These are phyloP conservation scores for Rehmannia glutinosa DNA, from an alignment of 257 asterid genomes.

Conservation along the genomic window DNA sequence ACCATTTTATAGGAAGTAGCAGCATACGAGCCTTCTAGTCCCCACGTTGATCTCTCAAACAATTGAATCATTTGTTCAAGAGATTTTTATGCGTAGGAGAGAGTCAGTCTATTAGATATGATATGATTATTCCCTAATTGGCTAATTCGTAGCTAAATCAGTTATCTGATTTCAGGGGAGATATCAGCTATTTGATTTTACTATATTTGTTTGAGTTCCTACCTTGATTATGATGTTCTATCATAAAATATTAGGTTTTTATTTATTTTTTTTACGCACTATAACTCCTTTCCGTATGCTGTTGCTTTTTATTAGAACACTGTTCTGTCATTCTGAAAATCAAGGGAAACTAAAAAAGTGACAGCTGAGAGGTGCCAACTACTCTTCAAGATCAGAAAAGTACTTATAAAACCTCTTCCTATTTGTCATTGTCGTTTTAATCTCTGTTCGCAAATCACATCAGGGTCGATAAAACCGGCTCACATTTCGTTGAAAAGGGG, in stretches of 20 bases:
- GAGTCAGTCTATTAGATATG: slow-evolving; percentile 40
- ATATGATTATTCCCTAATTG: neutral
- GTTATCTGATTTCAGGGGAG: slow-evolving; percentile 23
- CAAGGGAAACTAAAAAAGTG: neutral
- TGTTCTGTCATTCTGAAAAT: too few relatives aligned
- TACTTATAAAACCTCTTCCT: neutral
- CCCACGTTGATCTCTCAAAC: slow-evolving; percentile 35
- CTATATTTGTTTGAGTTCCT: neutral
- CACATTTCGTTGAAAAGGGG: too few relatives aligned
- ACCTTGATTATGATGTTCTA: neutral
- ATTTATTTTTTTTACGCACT: neutral
- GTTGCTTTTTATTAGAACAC: neutral
- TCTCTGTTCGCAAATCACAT: neutral
- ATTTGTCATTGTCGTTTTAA: neutral
- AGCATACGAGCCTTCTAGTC: slow-evolving; percentile 30
- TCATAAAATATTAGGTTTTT: neutral
- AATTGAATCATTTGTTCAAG: slow-evolving; percentile 29
- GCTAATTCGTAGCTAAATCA: neutral
- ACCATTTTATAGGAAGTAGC: neutral
- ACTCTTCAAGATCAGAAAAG: too few relatives aligned
- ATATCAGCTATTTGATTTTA: neutral
- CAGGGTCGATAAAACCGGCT: neutral
- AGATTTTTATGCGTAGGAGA: slow-evolving; percentile 35
- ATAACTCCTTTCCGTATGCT: neutral
- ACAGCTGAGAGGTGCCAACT: too few relatives aligned